These are phyloP conservation scores for Candolleomyces efflorescens DNA, from an alignment of 768 basidiomycete species.

Conservation along the genomic window DNA sequence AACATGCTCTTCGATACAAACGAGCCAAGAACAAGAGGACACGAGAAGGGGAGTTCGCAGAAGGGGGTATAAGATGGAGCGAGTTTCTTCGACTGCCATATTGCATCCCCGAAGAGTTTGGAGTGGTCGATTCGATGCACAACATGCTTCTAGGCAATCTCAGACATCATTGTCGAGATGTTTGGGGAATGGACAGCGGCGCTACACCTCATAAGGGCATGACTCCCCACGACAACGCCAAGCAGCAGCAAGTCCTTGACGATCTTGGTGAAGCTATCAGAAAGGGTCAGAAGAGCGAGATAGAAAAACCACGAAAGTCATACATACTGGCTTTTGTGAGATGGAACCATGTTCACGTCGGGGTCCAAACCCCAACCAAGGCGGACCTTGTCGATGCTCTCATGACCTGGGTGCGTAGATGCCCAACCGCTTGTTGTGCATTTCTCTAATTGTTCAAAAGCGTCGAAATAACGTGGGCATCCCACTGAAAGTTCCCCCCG, in stretches of 20 bases:
- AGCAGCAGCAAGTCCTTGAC: background rate
- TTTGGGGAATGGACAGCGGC: constrained; percentile 10
- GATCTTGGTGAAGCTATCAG: background rate
- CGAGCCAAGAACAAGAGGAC: background rate
- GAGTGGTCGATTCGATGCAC: constrained; percentile 15
- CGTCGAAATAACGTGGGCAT: background rate
- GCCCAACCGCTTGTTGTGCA: too few relatives aligned
- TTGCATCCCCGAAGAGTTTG: constrained; percentile 7
- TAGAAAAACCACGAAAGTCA: background rate
- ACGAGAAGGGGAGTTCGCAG: constrained; percentile 1
- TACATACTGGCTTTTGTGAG: background rate
- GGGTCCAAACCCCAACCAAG: background rate
- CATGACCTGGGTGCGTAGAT: background rate
- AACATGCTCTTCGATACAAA: background rate
- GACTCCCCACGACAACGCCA: background rate
- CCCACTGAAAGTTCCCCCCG: background rate
- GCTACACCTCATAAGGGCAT: background rate
- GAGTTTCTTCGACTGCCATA: constrained; percentile 10
- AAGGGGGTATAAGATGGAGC: constrained; percentile 10
- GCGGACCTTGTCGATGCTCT: background rate
- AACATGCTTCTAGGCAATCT: constrained; percentile 7
- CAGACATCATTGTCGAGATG: constrained; percentile 4
- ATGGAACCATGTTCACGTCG: background rate
- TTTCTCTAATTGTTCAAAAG: too few relatives aligned
- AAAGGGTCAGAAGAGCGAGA: background rate